A percentile compares a stretch with the other conserved stretches of the same genome.
These are phyloP conservation scores for Cicer cuneatum DNA, from an alignment of 306 rosid species.

Conservation along the genomic window DNA sequence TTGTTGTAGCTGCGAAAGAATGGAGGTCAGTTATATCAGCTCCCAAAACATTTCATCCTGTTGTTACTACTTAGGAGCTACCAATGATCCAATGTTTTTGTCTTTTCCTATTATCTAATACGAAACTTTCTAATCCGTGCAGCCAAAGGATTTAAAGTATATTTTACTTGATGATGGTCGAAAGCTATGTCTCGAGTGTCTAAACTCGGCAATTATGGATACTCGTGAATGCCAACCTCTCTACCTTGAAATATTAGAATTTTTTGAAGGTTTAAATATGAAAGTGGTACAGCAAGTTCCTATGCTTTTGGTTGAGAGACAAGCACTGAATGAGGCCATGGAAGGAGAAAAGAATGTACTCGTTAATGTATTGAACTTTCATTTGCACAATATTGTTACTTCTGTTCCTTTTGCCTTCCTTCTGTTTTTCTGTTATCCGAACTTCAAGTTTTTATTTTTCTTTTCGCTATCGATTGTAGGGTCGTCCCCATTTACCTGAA, in stretches of 20 bases:
- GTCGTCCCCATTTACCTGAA: slow-evolving; percentile 98
- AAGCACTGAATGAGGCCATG: slow-evolving; percentile 98
- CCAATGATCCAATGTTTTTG: neutral
- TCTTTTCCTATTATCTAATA: slow-evolving; percentile 7
- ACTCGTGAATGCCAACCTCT: slow-evolving; percentile 97
- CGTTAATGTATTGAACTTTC: slow-evolving; percentile 6
- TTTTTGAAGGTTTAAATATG: slow-evolving; percentile 94
- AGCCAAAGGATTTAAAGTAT: slow-evolving; percentile 83
- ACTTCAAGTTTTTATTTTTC: slow-evolving; percentile 18
- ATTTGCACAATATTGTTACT: neutral
- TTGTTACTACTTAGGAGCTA: neutral
- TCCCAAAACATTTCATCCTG: slow-evolving; percentile 14
- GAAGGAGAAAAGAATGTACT: slow-evolving; percentile 89
- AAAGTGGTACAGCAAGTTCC: slow-evolving; percentile 96
- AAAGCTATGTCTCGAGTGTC: slow-evolving; percentile 94
- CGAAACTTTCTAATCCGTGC: slow-evolving; percentile 52
- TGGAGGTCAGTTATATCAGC: slow-evolving; percentile 76
- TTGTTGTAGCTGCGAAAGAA: slow-evolving; percentile 99
- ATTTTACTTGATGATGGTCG: slow-evolving; percentile 96
- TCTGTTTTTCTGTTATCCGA: slow-evolving; percentile 16
- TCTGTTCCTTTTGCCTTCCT: neutral
- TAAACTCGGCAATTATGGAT: slow-evolving; percentile 94
- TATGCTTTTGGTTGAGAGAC: slow-evolving; percentile 98
- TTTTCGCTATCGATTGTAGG: slow-evolving; percentile 58
- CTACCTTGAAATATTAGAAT: slow-evolving; percentile 94